A percentile compares a stretch with the other conserved stretches of the same genome.
These are phyloP conservation scores for Penicillium egyptiacum DNA, from an alignment of 495 filamentous ascomycete genomes.

Conservation along the genomic window DNA sequence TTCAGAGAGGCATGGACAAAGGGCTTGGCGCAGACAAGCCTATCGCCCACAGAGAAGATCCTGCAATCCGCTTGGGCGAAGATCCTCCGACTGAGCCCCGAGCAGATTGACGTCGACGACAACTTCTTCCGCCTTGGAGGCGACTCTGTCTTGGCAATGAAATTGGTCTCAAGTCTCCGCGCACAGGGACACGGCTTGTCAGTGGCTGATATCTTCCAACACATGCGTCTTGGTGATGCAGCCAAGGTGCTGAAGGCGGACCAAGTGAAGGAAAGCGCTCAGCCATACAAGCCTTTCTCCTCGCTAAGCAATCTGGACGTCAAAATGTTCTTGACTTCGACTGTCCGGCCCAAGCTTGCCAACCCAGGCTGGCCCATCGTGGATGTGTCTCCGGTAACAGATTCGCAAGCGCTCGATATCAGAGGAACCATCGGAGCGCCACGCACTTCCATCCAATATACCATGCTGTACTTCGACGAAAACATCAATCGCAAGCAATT, in stretches of 20 bases:
- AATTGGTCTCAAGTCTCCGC: conserved; percentile 40
- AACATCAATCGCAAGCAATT: conserved; percentile 32
- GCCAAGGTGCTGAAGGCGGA: conserved; percentile 34
- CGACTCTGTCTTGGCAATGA: conserved; percentile 50
- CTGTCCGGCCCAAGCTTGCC: conserved; percentile 32
- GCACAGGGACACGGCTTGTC: conserved; percentile 34
- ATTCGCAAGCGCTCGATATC: conserved; percentile 50
- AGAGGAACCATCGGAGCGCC: conserved; percentile 50
- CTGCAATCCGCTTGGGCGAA: conserved; percentile 48
- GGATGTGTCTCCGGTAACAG: conserved; percentile 36
- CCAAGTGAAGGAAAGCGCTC: conserved; percentile 15
- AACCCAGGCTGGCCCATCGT: conserved; percentile 33
- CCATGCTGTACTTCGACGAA: conserved; percentile 39
- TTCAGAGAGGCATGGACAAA: conserved; percentile 29
- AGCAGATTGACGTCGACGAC: conserved; percentile 44
- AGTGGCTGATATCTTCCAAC: conserved; percentile 50
- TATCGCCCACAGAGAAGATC: conserved; percentile 37
- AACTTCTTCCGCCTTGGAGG: conserved; percentile 51
- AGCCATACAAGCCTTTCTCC: conserved; percentile 37
- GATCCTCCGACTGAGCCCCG: conserved; percentile 37
- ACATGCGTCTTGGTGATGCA: conserved; percentile 43
- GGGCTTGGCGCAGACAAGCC: conserved; percentile 18
- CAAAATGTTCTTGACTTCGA: conserved; percentile 27
- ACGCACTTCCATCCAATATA: conserved; percentile 49
- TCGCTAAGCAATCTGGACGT: conserved; percentile 34